phyloP scores from a whole-genome alignment of 164 flowering plant genomes.

The Macadamia tetraphylla region DNA sequence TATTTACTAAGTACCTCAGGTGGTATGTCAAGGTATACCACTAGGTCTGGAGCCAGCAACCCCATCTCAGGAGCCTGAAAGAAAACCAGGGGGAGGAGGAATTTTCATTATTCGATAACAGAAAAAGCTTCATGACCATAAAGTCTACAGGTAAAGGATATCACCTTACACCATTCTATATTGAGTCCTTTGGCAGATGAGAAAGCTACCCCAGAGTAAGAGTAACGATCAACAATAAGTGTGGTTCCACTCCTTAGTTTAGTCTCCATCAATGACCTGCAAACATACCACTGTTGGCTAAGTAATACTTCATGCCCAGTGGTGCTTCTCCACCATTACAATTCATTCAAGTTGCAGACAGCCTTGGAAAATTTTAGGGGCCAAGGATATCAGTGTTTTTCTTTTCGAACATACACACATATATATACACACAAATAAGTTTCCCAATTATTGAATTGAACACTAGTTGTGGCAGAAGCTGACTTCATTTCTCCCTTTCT shows the following conservation, averaged over 20 bases:
- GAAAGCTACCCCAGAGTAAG: slow-evolving; percentile 93
- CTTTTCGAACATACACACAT: too few species aligned
- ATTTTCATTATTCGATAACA: too few species aligned
- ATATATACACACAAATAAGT: too few species aligned
- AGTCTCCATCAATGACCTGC: slow-evolving; percentile 76
- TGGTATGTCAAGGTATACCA: slow-evolving; percentile 59
- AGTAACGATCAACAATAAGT: slow-evolving; percentile 83
- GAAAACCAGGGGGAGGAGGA: not conserved
- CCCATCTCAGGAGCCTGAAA: slow-evolving; percentile 70
- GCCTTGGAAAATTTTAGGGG: not conserved
- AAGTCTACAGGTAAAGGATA: not conserved
- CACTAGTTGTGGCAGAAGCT: too few species aligned
- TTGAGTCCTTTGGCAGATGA: slow-evolving; percentile 89
- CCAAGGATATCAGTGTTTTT: not conserved
- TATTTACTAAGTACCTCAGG: slow-evolving; percentile 49
- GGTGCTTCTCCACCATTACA: not conserved
- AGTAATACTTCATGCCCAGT: not conserved
- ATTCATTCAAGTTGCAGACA: not conserved
- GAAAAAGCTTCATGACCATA: too few species aligned
- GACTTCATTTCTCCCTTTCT: too few species aligned
- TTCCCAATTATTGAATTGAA: too few species aligned
- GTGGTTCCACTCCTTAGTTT: slow-evolving; percentile 70
- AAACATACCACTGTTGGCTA: slow-evolving; percentile 2
- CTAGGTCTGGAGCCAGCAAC: slow-evolving; percentile 71
- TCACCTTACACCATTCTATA: slow-evolving; percentile 92